Evolutionary conservation across 495 filamentous ascomycete genomes (phyloP), one percentile per base, ranked within the genome.

Genomic region (Trichocladium uniseriatum): DNA sequence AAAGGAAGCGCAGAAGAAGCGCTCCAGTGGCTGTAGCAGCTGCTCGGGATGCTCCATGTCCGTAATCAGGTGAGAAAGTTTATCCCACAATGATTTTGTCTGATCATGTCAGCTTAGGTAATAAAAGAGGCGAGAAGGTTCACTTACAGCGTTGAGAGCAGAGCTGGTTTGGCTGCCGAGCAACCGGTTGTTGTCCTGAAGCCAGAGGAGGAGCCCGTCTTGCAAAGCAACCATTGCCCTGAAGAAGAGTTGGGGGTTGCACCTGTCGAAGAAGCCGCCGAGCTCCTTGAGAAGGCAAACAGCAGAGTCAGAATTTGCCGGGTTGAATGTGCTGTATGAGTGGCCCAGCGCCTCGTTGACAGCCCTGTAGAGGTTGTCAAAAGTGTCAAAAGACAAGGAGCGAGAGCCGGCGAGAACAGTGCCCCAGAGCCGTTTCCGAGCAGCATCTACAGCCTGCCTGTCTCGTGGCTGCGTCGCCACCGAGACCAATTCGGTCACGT

Each of bases 371-470:
- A 87, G 60, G 22, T 74, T 62, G 57, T 80, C 76, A 47, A 79
- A 82, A 0, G 81, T 74, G 55, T 85, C 80, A 24, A 77, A 76
- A 0, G 69, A 66, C 13, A 67, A 41, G 28, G 64, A 62, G 38
- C 72, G 73, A 5, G 63, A 55, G 6, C 69, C 65, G 7, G 64
- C 65, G 35, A 72, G 56, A 0, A 58, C 62, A 0, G 72, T 69
- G 6, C 82, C 80, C 80, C 79, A 84, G 3, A 86, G 64, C n/a
- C 66, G 67, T 27, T 71, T 73, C 45, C 71, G 65, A 35, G 74
- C 80, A 35, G 73, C 69, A 49, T 84, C 81, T 6, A 86, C 62
- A 10, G 72, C 70, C 35, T 79, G 75, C n/a, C 66, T 65, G 46
- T 79, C 74, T 15, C 67, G 66, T 13, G 75, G 75, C 21, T 73